Evolutionary conservation across 2,329 filamentous ascomycete species (phyloP), one percentile per base, ranked within the genome.

Genomic region (Plenodomus biglobosus): DNA sequence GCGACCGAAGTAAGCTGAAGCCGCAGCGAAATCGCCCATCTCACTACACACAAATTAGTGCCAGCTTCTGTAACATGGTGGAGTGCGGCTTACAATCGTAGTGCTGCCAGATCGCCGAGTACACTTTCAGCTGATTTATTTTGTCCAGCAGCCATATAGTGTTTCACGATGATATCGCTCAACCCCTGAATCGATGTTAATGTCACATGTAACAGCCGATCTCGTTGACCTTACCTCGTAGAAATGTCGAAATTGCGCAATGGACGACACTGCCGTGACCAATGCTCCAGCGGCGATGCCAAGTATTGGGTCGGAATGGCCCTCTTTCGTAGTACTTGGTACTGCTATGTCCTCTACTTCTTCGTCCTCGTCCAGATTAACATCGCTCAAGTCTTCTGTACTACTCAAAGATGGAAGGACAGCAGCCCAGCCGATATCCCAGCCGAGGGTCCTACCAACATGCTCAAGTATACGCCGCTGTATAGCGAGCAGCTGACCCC

Each of bases 101-200:
- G 76, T 4, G 94, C 81, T 1, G 91, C 94, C 38, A 97, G 80
- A 70, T 99, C 94, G 8, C 90, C 87, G 69, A 92, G 83, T 51
- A 86, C 85, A 17, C 85, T 81, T 59, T 95, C 85, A 1, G 88
- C 85, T 7, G 90, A 88, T 59, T 95, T 87, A 0, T 79, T 79
- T 55, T 92, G 87, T 46, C 85, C 87, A 3, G 92, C 90, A 3
- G 90, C 83, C 13, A 85, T 85, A 67, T 89, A 95, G 65, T 96
- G 88, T 1, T 88, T 87, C 47, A 95, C 82, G 2, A 92, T 86
- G 53, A 88, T 86, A 59, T 94, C 87, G 7, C 90, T 96, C n/a
- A 96, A 77, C 8, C 83, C 85, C 65, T 92, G 84, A 60, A 86
- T 88, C 86, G 75, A 6, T 78, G 76, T 65, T 37, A 63, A 54